Base-by-base conservation (phyloP, 2,329 filamentous ascomycete genomes). In the Aureobasidium subglaciale region DNA sequence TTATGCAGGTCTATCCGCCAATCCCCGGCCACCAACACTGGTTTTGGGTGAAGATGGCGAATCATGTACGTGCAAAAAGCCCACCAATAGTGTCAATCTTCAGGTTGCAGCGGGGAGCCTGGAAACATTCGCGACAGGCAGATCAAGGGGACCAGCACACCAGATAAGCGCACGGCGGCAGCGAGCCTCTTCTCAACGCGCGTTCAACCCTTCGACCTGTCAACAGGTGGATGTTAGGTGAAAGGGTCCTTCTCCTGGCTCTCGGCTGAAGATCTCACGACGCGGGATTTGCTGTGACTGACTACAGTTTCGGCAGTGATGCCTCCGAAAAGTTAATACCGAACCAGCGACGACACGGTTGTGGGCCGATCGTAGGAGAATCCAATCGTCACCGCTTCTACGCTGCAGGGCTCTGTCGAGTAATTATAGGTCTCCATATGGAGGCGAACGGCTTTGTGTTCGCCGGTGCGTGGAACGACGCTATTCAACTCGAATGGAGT, bases 81-180 rank as follows among this genome's bases (percentile, higher is more conserved):
- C 48, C 46, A 50, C 46, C 32, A 38, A 50, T 52, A 16, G 35
- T 16, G 30, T 40, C 48, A 24, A 32, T 40, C 32, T 27, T 29
- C 34, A 16, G 34, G 22, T 29, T 16, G 46, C 35, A n/a, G 49
- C 27, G 37, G 32, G n/a, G 27, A 53, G 49, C 20, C 49, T 41
- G 49, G 22, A 40, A 41, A 53, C 49, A 32, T 34, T 43, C 24
- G 40, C 34, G 35, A n/a, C 15, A 16, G 24, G 49, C 16, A 50
- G 46, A 50, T 38, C 46, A 37, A 50, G 24, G 46, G 32, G 18
- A 43, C 40, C 40, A 43, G 8, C 40, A 43, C 24, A 43, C 24
- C 40, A 48, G 43, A 48, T 48, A 48, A 20, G 43, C 43, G 43
- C 20, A 35, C 43, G 29, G n/a, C n/a, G n/a, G 30, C 43, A 43